These are phyloP conservation scores for Glycine tomentella DNA, from an alignment of 306 rosid genomes.

Conservation along the genomic window DNA sequence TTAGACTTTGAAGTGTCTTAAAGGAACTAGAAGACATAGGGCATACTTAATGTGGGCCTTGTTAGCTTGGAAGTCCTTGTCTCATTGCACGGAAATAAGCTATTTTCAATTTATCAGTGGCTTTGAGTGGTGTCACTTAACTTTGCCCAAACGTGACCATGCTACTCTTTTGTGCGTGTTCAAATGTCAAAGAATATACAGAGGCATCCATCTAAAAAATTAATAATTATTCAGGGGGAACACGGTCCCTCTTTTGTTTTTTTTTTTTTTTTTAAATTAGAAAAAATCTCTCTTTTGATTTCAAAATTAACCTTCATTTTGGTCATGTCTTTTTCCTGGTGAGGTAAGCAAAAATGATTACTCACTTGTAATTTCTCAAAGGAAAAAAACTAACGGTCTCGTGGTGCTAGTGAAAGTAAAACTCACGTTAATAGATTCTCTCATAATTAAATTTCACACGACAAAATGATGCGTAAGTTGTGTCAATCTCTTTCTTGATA, in stretches of 20 bases:
- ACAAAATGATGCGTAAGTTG: neutral
- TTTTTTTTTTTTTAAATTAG: neutral
- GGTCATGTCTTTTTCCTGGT: conserved; percentile 38
- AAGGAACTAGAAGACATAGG: conserved; percentile 33
- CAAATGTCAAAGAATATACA: conserved; percentile 46
- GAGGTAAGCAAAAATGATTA: neutral
- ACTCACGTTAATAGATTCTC: neutral
- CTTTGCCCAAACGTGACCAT: conserved; percentile 32
- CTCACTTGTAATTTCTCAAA: conserved; percentile 1
- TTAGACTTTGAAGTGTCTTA: conserved; percentile 35
- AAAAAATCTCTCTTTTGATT: neutral
- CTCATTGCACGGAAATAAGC: conserved; percentile 47
- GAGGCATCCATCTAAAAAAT: conserved; percentile 27
- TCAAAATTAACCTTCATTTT: conserved; percentile 13
- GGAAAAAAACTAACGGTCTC: conserved; percentile 32
- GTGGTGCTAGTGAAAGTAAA: conserved; percentile 36
- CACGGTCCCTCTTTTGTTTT: neutral
- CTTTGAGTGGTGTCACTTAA: conserved; percentile 27
- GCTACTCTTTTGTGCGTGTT: neutral
- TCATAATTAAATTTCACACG: neutral
- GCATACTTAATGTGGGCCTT: conserved; percentile 36
- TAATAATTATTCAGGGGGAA: conserved; percentile 33
- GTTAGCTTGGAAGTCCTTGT: conserved; percentile 47
- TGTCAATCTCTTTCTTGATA: neutral
- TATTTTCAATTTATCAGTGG: conserved; percentile 22